phyloP scores from a whole-genome alignment of 2,329 filamentous ascomycete species.

The Bertia moriformis region DNA sequence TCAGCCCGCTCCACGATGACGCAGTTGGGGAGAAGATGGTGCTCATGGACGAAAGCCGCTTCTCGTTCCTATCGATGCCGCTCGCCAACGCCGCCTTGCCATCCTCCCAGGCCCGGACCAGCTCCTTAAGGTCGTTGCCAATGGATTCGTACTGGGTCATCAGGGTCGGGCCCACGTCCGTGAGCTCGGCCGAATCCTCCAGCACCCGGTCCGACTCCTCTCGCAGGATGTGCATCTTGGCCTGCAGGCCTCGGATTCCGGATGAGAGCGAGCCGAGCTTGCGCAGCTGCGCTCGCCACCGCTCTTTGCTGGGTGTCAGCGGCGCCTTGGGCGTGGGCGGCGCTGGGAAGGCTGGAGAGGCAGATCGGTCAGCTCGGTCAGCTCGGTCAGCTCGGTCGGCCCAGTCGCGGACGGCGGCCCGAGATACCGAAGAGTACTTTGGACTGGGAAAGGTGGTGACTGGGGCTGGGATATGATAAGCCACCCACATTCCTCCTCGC shows the following conservation, averaged over 20 bases:
- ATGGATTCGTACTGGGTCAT: slow-evolving; percentile 91
- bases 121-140: slow-evolving; percentile 66
- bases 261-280: slow-evolving; percentile 80
- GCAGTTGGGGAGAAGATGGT: slow-evolving; percentile 37
- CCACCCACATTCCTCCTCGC: slow-evolving; percentile 63
- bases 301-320: slow-evolving; percentile 62
- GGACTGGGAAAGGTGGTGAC: slow-evolving; percentile 18
- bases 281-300: slow-evolving; percentile 72
- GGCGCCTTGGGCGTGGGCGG: slow-evolving; percentile 41
- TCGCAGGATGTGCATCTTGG: slow-evolving; percentile 79
- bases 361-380: no score
- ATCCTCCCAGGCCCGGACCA: slow-evolving; percentile 75
- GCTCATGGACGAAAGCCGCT: slow-evolving; percentile 49
- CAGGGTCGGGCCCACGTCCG: slow-evolving; percentile 63
- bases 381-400: no score
- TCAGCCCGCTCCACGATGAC: slow-evolving; percentile 56
- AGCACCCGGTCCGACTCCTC: slow-evolving; percentile 75
- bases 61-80: slow-evolving; percentile 70
- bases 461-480: slow-evolving; percentile 3
- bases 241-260: slow-evolving; percentile 80
- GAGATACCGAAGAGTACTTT: slow-evolving; percentile 26
- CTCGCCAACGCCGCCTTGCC: slow-evolving; percentile 71
- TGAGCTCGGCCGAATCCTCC: slow-evolving; percentile 58
- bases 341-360: slow-evolving; percentile 32
- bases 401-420: no score